Conservation (phyloP, 2,329 filamentous ascomycete genomes). For the Aspergillus bombycis region DNA sequence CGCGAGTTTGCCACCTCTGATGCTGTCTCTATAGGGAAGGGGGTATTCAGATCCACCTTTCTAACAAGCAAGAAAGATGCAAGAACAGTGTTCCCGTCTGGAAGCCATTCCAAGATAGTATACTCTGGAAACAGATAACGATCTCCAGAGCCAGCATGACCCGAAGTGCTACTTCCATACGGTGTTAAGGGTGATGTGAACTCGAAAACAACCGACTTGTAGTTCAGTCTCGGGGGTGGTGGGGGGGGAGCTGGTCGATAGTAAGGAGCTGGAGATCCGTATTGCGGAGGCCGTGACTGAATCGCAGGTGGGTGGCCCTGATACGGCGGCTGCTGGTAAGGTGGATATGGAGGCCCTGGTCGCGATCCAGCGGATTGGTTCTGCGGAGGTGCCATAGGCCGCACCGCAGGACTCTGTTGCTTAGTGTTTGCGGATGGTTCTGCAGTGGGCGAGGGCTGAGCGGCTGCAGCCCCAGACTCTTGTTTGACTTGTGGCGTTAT, state of each 20-base stretch:
- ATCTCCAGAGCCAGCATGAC: conserved; percentile 48
- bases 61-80: conserved; percentile 52
- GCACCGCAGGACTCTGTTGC: conserved; percentile 27
- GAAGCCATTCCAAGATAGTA: conserved; percentile 52
- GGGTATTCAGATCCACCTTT: conserved; percentile 44
- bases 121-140: conserved; percentile 54
- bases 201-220: conserved; percentile 53
- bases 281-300: conserved; percentile 40
- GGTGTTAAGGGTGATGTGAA: conserved; percentile 48
- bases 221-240: conserved; percentile 41
- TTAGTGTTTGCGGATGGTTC: conserved; percentile 11
- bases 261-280: conserved; percentile 37
- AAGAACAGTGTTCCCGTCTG: conserved; percentile 49
- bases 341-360: conserved; percentile 32
- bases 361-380: conserved; percentile 25
- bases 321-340: conserved; percentile 36
- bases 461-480: conserved; percentile 26
- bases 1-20: conserved; percentile 33
- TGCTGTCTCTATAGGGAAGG: conserved; percentile 41
- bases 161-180: conserved; percentile 44
- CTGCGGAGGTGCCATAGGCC: conserved; percentile 29
- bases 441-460: conserved; percentile 14
- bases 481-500: conserved; percentile 31
- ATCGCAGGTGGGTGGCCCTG: conserved; percentile 36
- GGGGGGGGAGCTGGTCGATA: conserved; percentile 38